Percentiles rank a stretch among this genome's conserved stretches.
Evolutionary conservation across 164 flowering plant genomes (phyloP).

Genomic region (Vitis cinerea): DNA sequence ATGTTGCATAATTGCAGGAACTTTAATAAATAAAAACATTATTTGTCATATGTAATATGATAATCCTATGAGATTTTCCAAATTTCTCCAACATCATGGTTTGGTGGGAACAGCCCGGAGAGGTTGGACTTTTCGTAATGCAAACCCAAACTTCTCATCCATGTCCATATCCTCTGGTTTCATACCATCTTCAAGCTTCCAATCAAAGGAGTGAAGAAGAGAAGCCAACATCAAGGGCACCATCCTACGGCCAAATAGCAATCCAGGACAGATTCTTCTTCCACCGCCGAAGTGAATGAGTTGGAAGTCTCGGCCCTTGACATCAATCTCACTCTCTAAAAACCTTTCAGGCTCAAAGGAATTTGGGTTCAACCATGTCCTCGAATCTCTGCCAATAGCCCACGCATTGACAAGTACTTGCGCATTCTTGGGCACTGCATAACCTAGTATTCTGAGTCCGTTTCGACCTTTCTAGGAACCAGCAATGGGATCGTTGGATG

Average conservation of each 20-base stretch:
- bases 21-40: no score
- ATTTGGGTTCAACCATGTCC: slow-evolving; percentile 21
- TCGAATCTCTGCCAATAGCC: slow-evolving; percentile 29
- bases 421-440: slow-evolving; percentile 23
- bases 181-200: no score
- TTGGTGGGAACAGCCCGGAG: no score
- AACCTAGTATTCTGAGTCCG: slow-evolving; percentile 26
- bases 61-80: no score
- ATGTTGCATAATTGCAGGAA: no score
- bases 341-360: slow-evolving; percentile 36
- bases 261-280: slow-evolving; percentile 29
- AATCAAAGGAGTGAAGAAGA: no score
- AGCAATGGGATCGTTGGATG: slow-evolving; percentile 19
- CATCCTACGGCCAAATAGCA: not conserved
- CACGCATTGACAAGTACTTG: slow-evolving; percentile 31
- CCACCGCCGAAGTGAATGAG: slow-evolving; percentile 29
- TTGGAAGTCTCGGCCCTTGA: slow-evolving; percentile 22
- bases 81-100: no score
- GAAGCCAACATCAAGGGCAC: no score
- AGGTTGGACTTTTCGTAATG: no score
- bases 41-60: no score
- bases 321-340: slow-evolving; percentile 12
- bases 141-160: no score
- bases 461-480: slow-evolving; percentile 14
- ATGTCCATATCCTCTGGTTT: no score